These are phyloP conservation scores for Schizophyllum commune DNA, from an alignment of 1,284 basidiomycete species.

Conservation along the genomic window DNA sequence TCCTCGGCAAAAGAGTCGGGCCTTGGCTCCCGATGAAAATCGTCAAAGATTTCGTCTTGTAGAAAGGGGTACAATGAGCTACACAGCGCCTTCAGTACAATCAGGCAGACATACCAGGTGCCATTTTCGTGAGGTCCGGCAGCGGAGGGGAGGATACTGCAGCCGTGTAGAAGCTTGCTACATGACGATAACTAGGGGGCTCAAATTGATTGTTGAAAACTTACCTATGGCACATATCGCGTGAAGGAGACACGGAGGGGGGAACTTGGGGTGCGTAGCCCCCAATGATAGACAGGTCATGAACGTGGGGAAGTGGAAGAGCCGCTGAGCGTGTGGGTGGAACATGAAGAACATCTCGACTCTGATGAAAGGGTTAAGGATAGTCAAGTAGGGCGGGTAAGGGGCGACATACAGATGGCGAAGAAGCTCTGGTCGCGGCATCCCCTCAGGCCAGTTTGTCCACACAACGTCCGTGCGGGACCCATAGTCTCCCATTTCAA, in stretches of 20 bases:
- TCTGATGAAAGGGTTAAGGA: slow-evolving; percentile 24
- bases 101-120: slow-evolving; percentile 30
- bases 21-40: slow-evolving; percentile 38
- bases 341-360: slow-evolving; percentile 68
- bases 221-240: slow-evolving; percentile 65
- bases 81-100: neutral
- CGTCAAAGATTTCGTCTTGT: slow-evolving; percentile 47
- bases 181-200: neutral
- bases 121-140: slow-evolving; percentile 38
- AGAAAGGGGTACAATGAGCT: neutral
- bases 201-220: neutral
- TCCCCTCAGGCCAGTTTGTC: slow-evolving; percentile 54
- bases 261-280: slow-evolving; percentile 65
- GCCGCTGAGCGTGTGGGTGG: slow-evolving; percentile 57
- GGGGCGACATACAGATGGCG: slow-evolving; percentile 49
- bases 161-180: slow-evolving; percentile 47
- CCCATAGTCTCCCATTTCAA: slow-evolving; percentile 9
- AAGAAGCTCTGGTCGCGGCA: slow-evolving; percentile 53
- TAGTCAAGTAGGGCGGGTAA: slow-evolving; percentile 1
- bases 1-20: slow-evolving; percentile 60
- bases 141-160: slow-evolving; percentile 46
- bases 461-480: slow-evolving; percentile 37
- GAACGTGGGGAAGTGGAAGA: slow-evolving; percentile 61
- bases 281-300: slow-evolving; percentile 55
- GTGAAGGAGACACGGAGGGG: slow-evolving; percentile 58